Percentiles rank a stretch among this genome's conserved stretches.
Conservation (phyloP, 345 rosid genomes). For the Mercurialis annua region DNA sequence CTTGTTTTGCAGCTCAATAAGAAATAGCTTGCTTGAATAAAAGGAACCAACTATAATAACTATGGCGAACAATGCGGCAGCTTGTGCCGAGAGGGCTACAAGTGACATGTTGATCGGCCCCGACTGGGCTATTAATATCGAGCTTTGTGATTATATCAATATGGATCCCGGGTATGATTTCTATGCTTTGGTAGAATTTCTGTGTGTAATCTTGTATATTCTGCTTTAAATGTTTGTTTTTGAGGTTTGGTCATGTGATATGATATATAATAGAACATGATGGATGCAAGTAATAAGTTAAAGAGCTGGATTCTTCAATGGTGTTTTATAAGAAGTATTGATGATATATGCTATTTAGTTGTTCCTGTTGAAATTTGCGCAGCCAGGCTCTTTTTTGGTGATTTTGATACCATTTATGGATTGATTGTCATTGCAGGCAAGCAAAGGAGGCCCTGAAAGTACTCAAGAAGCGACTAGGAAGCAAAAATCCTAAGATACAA, state of each 20-base stretch:
- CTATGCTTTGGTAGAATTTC: background rate
- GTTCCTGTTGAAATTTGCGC: background rate
- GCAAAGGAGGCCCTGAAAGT: conserved; percentile 84
- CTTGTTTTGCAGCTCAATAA: background rate
- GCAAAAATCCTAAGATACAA: conserved; percentile 86
- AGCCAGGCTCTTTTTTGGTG: too few species aligned
- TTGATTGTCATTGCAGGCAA: conserved; percentile 56
- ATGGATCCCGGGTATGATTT: conserved; percentile 74
- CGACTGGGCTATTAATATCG: conserved; percentile 94
- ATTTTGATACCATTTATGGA: conserved; percentile 1
- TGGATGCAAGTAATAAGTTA: background rate
- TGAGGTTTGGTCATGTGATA: background rate
- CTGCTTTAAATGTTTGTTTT: background rate
- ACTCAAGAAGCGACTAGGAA: conserved; percentile 85
- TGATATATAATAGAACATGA: background rate
- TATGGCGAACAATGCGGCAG: conserved; percentile 75
- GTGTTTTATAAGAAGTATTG: background rate
- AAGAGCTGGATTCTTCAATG: background rate
- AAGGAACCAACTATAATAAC: background rate
- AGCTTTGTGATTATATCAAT: conserved; percentile 85
- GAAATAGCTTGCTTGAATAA: background rate
- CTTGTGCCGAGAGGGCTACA: conserved; percentile 97
- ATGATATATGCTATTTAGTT: background rate
- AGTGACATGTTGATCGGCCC: conserved; percentile 88
- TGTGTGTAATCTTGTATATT: background rate